phyloP scores from a whole-genome alignment of 208 protist species.

The Wallacemonas rigidus region DNA sequence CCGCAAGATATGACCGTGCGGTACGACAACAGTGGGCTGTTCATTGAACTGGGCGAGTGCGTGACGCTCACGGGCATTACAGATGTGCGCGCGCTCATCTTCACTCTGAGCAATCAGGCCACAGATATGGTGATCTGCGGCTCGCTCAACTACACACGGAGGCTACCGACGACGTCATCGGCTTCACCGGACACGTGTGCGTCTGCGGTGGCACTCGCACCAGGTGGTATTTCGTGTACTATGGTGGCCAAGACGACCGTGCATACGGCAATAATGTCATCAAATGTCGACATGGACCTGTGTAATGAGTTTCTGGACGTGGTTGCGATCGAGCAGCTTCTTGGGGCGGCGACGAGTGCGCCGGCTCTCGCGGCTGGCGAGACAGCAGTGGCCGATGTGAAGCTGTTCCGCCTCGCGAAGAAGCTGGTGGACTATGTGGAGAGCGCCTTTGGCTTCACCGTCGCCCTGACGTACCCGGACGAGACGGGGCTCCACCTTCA shows the following conservation, averaged over 20 bases:
- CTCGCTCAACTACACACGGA: conserved; percentile 12
- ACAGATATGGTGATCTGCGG: conserved; percentile 11
- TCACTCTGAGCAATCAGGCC: conserved; percentile 5
- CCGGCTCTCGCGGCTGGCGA: neutral
- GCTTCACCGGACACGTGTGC: neutral
- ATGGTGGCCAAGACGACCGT: conserved; percentile 4
- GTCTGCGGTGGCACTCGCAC: neutral
- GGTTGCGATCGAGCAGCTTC: conserved; percentile 8
- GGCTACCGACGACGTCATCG: neutral
- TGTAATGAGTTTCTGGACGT: conserved; percentile 14
- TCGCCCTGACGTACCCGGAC: conserved; percentile 11
- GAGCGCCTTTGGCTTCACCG: conserved; percentile 1
- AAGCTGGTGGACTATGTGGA: conserved; percentile 8
- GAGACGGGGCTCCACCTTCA: neutral
- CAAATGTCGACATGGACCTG: neutral
- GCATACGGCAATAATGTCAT: neutral
- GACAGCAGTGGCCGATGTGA: neutral
- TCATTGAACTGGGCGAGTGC: neutral
- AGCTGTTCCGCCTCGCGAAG: conserved; percentile 7
- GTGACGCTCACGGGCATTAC: conserved; percentile 7
- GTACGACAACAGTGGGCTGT: conserved; percentile 9
- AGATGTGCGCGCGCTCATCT: conserved; percentile 2
- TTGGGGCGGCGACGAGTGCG: neutral
- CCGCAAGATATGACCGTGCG: conserved; percentile 9
- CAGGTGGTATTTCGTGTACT: neutral